These are phyloP conservation scores for Paraphoma sp. DNA, from an alignment of 2,329 filamentous ascomycete genomes.

Conservation along the genomic window DNA sequence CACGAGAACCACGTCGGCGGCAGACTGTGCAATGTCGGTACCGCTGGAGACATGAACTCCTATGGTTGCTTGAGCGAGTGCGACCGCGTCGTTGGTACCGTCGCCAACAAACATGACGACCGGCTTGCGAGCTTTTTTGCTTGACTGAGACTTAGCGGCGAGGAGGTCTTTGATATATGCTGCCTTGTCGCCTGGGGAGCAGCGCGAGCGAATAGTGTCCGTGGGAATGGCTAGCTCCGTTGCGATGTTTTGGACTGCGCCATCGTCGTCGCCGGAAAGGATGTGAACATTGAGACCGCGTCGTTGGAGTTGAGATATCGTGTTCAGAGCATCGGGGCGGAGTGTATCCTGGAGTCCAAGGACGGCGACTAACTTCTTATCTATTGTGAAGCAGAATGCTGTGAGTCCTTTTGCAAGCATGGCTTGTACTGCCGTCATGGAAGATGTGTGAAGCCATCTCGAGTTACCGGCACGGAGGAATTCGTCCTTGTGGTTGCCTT, in stretches of 20 bases:
- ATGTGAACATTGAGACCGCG: slow-evolving; percentile 60
- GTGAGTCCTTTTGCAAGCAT: slow-evolving; percentile 28
- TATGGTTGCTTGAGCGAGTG: slow-evolving; percentile 72
- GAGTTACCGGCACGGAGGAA: slow-evolving; percentile 56
- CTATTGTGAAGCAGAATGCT: slow-evolving; percentile 62
- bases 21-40: slow-evolving; percentile 67
- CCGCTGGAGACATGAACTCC: slow-evolving; percentile 71
- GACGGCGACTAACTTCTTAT: slow-evolving; percentile 50
- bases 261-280: slow-evolving; percentile 64
- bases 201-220: slow-evolving; percentile 53
- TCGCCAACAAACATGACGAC: slow-evolving; percentile 75
- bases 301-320: slow-evolving; percentile 58
- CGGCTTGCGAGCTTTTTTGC: slow-evolving; percentile 8
- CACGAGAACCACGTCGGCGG: slow-evolving; percentile 74
- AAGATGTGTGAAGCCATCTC: slow-evolving; percentile 52
- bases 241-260: slow-evolving; percentile 57
- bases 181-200: slow-evolving; percentile 62
- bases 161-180: slow-evolving; percentile 55
- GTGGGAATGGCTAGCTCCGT: slow-evolving; percentile 39
- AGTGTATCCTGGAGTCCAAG: slow-evolving; percentile 59
- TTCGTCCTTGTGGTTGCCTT: slow-evolving; percentile 42
- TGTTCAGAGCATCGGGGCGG: slow-evolving; percentile 58
- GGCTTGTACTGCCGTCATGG: slow-evolving; percentile 53
- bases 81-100: slow-evolving; percentile 81
- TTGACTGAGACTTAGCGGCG: background rate